Evolutionary conservation across 768 basidiomycete species (phyloP), one percentile per base, ranked within the genome.

Genomic region (Lenzites betulinus): DNA sequence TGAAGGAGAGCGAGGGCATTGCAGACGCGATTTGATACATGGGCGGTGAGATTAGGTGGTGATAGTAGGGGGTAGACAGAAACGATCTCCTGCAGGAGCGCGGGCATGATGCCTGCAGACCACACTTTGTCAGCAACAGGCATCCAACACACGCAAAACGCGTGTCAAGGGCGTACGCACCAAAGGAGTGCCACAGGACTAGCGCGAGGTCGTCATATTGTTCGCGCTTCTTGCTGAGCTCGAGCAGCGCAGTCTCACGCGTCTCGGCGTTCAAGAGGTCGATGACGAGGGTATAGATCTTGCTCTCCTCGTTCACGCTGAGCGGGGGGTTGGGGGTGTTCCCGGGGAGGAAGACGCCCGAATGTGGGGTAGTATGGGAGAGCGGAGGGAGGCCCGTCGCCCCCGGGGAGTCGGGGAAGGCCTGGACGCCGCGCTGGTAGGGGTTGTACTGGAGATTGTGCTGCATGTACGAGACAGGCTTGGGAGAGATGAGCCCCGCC

Each of bases 191-290:
- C 97, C 97, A 99, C 7, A 99, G 81, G 25, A 99, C 92, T 43
- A 98, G 83, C 1, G 97, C 97, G 47, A 99, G 86, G 76, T 99
- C 95, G 72, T 99, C 97, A 71, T 96, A 98, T 75, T 98, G 95
- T 76, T 98, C 97, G 64, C 97, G 81, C 80, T 98, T 98, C 83
- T 99, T 98, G 78, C 93, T 96, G 69, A 99, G 80, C 77, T 99
- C 97, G 54, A 98, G 81, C 50, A 99, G 78, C 1, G 97, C 96
- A 2, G 81, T 82, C 71, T 99, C 97, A 63, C 96, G 83, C n/a
- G 89, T 85, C 56, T 79, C 83, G 1, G 89, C 86, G 69, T 93
- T 88, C 80, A 91, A 82, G 26, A 96, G 77, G 58, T 96, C 92
- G 65, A 94, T 86, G 60, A 98, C 95, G 53, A 98, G 82, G 12